Percentiles rank a stretch among this genome's conserved stretches.
Conservation (phyloP, 805 yeast genomes). For the Starmerella etchellsii region DNA sequence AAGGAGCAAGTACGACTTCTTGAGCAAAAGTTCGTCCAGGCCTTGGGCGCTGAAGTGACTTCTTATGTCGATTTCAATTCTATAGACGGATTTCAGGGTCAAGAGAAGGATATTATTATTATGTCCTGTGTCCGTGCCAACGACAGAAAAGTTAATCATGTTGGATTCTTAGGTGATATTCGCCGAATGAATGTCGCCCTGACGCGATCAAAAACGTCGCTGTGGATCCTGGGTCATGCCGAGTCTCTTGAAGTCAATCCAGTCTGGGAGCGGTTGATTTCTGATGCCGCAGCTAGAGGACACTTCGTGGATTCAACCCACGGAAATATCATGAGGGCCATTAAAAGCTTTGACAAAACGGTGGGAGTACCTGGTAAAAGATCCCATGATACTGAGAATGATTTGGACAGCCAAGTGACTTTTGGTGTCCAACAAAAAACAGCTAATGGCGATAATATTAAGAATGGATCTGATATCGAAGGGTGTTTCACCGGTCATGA, state of each 20-base stretch:
- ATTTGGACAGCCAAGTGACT: too few relatives aligned
- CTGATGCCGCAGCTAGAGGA: conserved; percentile 46
- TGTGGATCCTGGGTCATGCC: conserved; percentile 83
- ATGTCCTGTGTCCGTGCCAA: conserved; percentile 92
- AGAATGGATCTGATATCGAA: too few relatives aligned
- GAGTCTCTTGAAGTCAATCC: conserved; percentile 49
- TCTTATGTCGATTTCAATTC: conserved; percentile 78
- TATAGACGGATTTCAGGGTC: conserved; percentile 96
- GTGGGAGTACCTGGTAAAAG: neutral
- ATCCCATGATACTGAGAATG: neutral
- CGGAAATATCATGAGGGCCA: conserved; percentile 2
- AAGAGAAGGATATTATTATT: conserved; percentile 85
- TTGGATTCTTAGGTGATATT: conserved; percentile 82
- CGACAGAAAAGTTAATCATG: conserved; percentile 32
- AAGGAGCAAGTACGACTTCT: conserved; percentile 67
- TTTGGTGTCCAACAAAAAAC: too few relatives aligned
- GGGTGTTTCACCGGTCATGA: too few relatives aligned
- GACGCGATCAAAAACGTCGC: conserved; percentile 81
- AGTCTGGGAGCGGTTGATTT: conserved; percentile 61
- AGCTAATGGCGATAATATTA: too few relatives aligned
- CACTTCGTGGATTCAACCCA: conserved; percentile 6
- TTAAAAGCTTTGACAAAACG: neutral
- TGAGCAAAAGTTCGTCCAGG: conserved; percentile 41
- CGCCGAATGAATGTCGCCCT: conserved; percentile 96
- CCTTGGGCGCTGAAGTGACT: conserved; percentile 50